Evolutionary conservation across 1,284 basidiomycete genomes (phyloP), one percentile per base, ranked within the genome.

Genomic region (Abortiporus biennis): DNA sequence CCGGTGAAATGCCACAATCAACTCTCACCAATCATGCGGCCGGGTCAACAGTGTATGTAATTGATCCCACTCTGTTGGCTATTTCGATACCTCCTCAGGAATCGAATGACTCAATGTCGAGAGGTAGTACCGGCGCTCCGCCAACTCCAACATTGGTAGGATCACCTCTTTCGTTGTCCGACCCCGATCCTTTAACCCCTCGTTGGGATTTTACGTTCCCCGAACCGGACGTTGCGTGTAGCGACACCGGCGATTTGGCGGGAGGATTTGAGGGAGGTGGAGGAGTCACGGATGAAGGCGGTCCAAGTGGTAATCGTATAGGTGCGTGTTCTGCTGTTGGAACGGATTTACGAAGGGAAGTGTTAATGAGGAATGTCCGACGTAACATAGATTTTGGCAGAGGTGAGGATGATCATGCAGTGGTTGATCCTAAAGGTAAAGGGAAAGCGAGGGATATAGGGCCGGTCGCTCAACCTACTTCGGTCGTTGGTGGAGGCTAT

Each of bases 141-240:
- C 43, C 47, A 2, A 51, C 47, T 12, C 50, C 50, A 4, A 47
- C 47, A 1, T 31, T 47, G 4, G 45, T 48, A 1, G 47, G 45
- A 5, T 51, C 50, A 3, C 50, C 50, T 6, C 19, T 47, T 4
- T 51, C 50, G 2, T 39, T 48, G 5, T 23, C 25, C 25, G 27
- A 25, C 22, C 19, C 20, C 21, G 50, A 43, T 15, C 49, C 47
- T n/a, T 47, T 40, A 17, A 51, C 50, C 12, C 50, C 50, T 6
- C 29, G 42, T n/a, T 51, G 50, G 47, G 44, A 51, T 20, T 40
- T 41, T 16, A n/a, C 38, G 21, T 51, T 51, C 34, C 44, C 41
- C 4, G 49, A 51, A 21, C 46, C 46, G 15, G 47, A 45, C 1
- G 42, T 51, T 8, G 47, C 29, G 4, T 29, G 38, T 13, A 37